Evolutionary conservation across 2,329 filamentous ascomycete species (phyloP).

Genomic region (Alternaria triticina): DNA sequence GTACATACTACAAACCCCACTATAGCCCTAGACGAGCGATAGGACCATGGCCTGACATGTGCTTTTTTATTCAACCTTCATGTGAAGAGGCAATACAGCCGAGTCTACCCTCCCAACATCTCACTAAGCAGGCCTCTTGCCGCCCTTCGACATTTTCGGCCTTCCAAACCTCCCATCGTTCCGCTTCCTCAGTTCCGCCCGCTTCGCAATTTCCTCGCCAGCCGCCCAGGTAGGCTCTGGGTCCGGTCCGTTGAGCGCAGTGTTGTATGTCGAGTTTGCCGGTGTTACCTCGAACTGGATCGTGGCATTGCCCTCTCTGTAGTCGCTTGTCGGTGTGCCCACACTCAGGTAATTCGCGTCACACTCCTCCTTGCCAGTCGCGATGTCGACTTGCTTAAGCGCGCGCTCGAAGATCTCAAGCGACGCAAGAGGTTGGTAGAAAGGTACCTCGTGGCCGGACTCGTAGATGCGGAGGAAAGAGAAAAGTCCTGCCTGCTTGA

Average conservation of each 20-base stretch:
- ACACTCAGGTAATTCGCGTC: slow-evolving; percentile 39
- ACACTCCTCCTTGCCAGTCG: slow-evolving; percentile 51
- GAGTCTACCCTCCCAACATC: neutral
- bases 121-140: neutral
- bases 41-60: neutral
- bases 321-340: slow-evolving; percentile 47
- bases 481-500: slow-evolving; percentile 59
- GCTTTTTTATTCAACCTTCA: slow-evolving; percentile 3
- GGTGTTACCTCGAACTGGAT: slow-evolving; percentile 54
- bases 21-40: neutral
- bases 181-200: slow-evolving; percentile 24
- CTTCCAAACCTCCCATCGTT: slow-evolving; percentile 21
- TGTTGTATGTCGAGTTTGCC: slow-evolving; percentile 57
- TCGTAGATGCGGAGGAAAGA: slow-evolving; percentile 60
- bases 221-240: slow-evolving; percentile 39
- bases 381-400: slow-evolving; percentile 57
- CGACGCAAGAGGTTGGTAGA: slow-evolving; percentile 61
- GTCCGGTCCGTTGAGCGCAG: slow-evolving; percentile 51
- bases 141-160: neutral
- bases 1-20: neutral
- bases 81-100: neutral
- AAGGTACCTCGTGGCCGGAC: slow-evolving; percentile 59
- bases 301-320: slow-evolving; percentile 54
- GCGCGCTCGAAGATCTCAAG: slow-evolving; percentile 59
- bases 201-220: neutral